Base-by-base conservation (phyloP, 208 protist genomes). In the Crithidia sp. region DNA sequence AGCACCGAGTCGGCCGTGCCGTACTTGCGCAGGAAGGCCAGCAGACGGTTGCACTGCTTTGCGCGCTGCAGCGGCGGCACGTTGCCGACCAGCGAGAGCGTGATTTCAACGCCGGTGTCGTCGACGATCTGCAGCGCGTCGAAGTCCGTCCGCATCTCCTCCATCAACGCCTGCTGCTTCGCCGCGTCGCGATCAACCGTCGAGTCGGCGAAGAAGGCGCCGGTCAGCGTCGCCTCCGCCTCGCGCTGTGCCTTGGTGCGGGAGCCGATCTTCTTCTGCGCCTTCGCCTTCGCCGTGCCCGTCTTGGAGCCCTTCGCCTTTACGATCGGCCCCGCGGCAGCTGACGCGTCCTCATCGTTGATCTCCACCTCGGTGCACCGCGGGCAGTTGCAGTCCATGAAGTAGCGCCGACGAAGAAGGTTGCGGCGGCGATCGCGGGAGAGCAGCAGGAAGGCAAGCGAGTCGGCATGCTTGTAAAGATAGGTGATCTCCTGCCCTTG, bases 21-120 rank as follows among this genome's bases (percentile, higher is more conserved):
- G 82, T 87, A 87, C 73, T 86, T 85, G 62, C 78, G 76, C 66
- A 89, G 54, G 43, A 89, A 89, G 8, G 52, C 54, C 2, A 85
- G 72, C 3, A 87, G 63, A 17, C 75, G 74, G 57, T 82, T 83
- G 64, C 68, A 79, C 70, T 79, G 81, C 75, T 87, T 82, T 2
- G 73, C 72, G 60, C 83, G 83, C n/a, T 63, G 60, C n/a, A 64
- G 16, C 13, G 79, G 81, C 12, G 81, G 81, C 44, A 88, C 70
- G 54, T 88, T 88, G 50, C 79, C 79, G 10, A 71, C 67, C 5
- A 82, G 50, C 13, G 79, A 69, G 3, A 85, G 76, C 3, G 19
- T 74, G 45, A 89, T 83, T 45, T 84, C 74, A 5, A 84, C 53
- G 2, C 77, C 77, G 50, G 59, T 73, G 75, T 86, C 84, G 43